Percentiles rank a stretch among this genome's conserved stretches.
Evolutionary conservation across 2,329 filamentous ascomycete genomes (phyloP).

Genomic region (Dactylellina cionopaga): DNA sequence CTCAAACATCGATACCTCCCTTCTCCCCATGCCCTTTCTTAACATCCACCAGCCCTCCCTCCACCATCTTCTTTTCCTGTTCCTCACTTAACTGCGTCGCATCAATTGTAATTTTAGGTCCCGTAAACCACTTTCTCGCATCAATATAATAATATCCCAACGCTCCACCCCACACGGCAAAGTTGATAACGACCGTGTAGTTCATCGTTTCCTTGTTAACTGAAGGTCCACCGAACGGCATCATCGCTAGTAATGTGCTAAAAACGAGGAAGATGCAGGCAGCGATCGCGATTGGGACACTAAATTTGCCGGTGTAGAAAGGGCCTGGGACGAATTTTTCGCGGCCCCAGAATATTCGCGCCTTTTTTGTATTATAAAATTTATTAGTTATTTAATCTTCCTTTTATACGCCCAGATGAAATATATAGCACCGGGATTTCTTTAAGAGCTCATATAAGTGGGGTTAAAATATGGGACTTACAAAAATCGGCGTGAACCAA

Average conservation of each 20-base stretch:
- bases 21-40: neutral
- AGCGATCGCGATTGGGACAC: slow-evolving; percentile 66
- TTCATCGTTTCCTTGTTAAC: slow-evolving; percentile 68
- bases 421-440: too few species aligned
- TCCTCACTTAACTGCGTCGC: slow-evolving; percentile 50
- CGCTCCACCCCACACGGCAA: slow-evolving; percentile 68
- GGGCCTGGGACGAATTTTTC: slow-evolving; percentile 69
- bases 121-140: slow-evolving; percentile 70
- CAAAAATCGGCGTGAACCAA: slow-evolving; percentile 70
- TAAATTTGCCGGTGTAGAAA: slow-evolving; percentile 69
- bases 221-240: slow-evolving; percentile 67
- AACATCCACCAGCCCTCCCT: slow-evolving; percentile 56
- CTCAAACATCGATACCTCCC: neutral
- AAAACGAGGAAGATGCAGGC: slow-evolving; percentile 68
- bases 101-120: slow-evolving; percentile 69
- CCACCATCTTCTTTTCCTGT: slow-evolving; percentile 55
- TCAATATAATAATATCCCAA: slow-evolving; percentile 68
- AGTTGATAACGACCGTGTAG: slow-evolving; percentile 72
- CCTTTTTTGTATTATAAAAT: slow-evolving; percentile 2
- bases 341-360: slow-evolving; percentile 68
- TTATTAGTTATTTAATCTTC: neutral
- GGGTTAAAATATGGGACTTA: slow-evolving; percentile 53
- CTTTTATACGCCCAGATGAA: neutral
- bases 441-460: neutral
- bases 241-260: slow-evolving; percentile 69